A percentile compares a stretch with the other conserved stretches of the same genome.
Evolutionary conservation across 805 yeast species (phyloP).

Genomic region (Pichia ethanolica): DNA sequence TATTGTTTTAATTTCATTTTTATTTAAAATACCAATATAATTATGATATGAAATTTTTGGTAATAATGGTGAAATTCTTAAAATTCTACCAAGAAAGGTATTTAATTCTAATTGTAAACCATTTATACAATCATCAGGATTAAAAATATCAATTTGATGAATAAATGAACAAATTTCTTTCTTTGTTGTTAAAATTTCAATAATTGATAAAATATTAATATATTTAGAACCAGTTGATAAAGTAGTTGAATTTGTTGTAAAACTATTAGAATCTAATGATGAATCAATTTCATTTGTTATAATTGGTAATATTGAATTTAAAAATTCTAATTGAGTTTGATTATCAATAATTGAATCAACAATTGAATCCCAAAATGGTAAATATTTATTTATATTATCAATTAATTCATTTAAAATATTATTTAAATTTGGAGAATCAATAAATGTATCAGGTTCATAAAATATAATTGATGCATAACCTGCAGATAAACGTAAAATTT

Average conservation of each 20-base stretch:
- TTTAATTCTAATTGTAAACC: constrained; percentile 50
- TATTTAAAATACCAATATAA: constrained; percentile 32
- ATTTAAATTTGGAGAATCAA: constrained; percentile 31
- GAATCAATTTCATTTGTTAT: constrained; percentile 32
- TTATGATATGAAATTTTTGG: constrained; percentile 40
- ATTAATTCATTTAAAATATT: constrained; percentile 22
- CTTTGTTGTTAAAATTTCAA: constrained; percentile 49
- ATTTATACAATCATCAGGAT: constrained; percentile 34
- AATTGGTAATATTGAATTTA: constrained; percentile 44
- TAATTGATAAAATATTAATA: constrained; percentile 44
- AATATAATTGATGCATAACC: constrained; percentile 64
- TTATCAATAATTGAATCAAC: constrained; percentile 56
- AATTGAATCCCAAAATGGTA: constrained; percentile 46
- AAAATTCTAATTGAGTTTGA: constrained; percentile 53
- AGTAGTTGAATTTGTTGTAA: not conserved
- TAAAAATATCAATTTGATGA: constrained; percentile 49
- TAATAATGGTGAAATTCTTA: constrained; percentile 67
- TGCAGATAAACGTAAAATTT: constrained; percentile 40
- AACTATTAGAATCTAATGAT: constrained; percentile 26
- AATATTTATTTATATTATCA: constrained; percentile 24
- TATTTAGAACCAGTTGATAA: constrained; percentile 33
- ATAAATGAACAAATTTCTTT: constrained; percentile 57
- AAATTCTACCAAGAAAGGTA: constrained; percentile 71
- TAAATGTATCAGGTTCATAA: constrained; percentile 59
- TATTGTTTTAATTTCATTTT: constrained; percentile 39